Evolutionary conservation across 352 stramenopile genomes (phyloP), one percentile per base, ranked within the genome.

Genomic region (Phytopythium oedochilum): DNA sequence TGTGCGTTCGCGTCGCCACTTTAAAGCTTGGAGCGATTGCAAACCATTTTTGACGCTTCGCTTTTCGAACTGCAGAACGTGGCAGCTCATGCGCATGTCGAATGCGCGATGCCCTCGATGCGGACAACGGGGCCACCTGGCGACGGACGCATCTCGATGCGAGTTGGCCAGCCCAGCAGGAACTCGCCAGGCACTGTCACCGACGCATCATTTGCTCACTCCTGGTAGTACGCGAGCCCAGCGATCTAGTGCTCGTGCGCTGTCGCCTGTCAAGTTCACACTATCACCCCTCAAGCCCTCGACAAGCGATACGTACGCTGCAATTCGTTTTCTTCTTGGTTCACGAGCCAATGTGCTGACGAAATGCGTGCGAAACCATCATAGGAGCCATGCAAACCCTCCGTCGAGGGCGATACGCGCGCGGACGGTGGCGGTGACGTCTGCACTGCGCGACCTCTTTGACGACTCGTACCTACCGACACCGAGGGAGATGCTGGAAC

Each of bases 81-180:
- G 73, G 68, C 71, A 88, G 34, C 60, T 91, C 18, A 86, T 89
- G 78, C 76, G 80, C 8, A 91, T 91, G 75, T 86, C 78, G 10
- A 84, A 82, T 48, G 25, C 87, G 29, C 61, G 64, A 2, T 89
- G 81, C 54, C 70, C 73, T 52, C 72, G 76, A 49, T 89, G 81
- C 43, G 81, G 78, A 14, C 61, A 70, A 35, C 64, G 66, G 35
- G 80, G 80, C 1, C 80, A 91, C 34, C 34, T 91, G 6, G 66
- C 75, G 12, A 60, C 48, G 4, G 78, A 91, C 44, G 53, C 71
- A 0, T 66, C 61, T 4, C 76, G 80, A 10, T 91, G 81, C 31
- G 66, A 73, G 5, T 61, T 57, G 38, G 39, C 32, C n/a, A 56
- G 28, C 52, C 61, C 38, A 29, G 55, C 61, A 6, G 35, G 25